Evolutionary conservation across 176 grass and related monocot species (phyloP), one percentile per base, ranked within the genome.

Genomic region (Saccharum spontaneum): DNA sequence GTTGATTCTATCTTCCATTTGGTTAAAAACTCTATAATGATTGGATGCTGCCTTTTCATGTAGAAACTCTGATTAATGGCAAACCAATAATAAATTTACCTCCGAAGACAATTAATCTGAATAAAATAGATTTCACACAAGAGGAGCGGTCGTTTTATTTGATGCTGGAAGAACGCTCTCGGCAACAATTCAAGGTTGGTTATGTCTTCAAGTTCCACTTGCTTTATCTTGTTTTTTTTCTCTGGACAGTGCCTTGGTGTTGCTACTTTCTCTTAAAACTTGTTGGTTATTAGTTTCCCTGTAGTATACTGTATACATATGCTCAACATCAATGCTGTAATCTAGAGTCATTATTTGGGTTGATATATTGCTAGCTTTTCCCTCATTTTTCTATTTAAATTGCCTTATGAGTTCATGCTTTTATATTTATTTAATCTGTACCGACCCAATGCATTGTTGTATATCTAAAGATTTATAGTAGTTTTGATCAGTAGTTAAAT

Each of bases 121-220:
- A 89, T 80, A 96, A 88, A 77, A 88, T 99, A 64, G 90, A 99
- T 76, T 99, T 99, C 73, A 82, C 94, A 63, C 77, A 75, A 62
- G 97, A 99, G 81, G 97, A 99, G 69, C 85, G 94, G 20, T 92
- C 92, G 4, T 99, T 96, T 69, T 99, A 99, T 94, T 75, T 96
- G 71, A 99, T 52, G 31, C 88, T 99, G 40, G 97, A 99, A 83
- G 90, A 92, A 90, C 87, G 88, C 52, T 99, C 97, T 61, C 90
- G 94, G 41, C 93, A 92, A 82, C 94, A 97, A 64, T 99, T 99
- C 84, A 99, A 99, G 93, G 97, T 99, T 89, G 30, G 79, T 73
- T 46, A 65, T 69, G 55, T 45, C 16, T 63, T 67, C 12, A 41
- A 62, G 34, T 79, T 84, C 6, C 18, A 34, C n/a, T 69, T 73